A percentile compares a stretch with the other conserved stretches of the same genome.
Evolutionary conservation across 2,329 filamentous ascomycete species (phyloP).

Genomic region (Bipolaris bicolor): DNA sequence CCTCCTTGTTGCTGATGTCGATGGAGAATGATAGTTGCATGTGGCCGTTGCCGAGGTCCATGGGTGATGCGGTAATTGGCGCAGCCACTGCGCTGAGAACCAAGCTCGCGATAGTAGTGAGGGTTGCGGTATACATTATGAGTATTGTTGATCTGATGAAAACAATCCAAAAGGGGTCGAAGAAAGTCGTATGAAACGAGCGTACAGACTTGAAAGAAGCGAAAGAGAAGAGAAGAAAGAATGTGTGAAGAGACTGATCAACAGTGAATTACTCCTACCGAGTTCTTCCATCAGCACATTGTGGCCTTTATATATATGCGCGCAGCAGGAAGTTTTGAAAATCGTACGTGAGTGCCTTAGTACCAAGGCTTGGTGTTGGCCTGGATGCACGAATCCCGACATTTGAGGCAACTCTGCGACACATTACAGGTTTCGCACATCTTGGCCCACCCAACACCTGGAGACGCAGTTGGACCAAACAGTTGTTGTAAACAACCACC

Average conservation of each 20-base stretch:
- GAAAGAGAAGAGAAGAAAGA: slow-evolving; percentile 12
- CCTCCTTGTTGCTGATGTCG: slow-evolving; percentile 21
- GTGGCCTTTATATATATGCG: slow-evolving; percentile 7
- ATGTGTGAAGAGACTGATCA: slow-evolving; percentile 33
- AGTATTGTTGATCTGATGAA: neutral
- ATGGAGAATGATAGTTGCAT: slow-evolving; percentile 26
- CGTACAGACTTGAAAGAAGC: slow-evolving; percentile 11
- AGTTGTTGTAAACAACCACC: neutral
- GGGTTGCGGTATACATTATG: slow-evolving; percentile 29
- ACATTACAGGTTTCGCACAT: slow-evolving; percentile 17
- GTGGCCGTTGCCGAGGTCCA: slow-evolving; percentile 20
- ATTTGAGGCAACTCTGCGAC: slow-evolving; percentile 28
- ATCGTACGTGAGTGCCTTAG: slow-evolving; percentile 14
- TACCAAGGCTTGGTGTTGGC: slow-evolving; percentile 30
- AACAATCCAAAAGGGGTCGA: neutral
- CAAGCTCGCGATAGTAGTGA: slow-evolving; percentile 17
- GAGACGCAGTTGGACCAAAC: neutral
- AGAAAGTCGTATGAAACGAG: slow-evolving; percentile 6
- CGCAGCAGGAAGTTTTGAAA: neutral
- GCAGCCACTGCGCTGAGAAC: slow-evolving; percentile 20
- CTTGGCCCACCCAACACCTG: slow-evolving; percentile 17
- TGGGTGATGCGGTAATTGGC: slow-evolving; percentile 11
- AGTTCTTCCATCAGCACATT: neutral
- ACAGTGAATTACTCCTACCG: slow-evolving; percentile 29
- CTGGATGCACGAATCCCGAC: slow-evolving; percentile 20